A percentile compares a stretch with the other conserved stretches of the same genome.
phyloP scores from a whole-genome alignment of 306 rosid species.

The Notholithocarpus densiflorus region DNA sequence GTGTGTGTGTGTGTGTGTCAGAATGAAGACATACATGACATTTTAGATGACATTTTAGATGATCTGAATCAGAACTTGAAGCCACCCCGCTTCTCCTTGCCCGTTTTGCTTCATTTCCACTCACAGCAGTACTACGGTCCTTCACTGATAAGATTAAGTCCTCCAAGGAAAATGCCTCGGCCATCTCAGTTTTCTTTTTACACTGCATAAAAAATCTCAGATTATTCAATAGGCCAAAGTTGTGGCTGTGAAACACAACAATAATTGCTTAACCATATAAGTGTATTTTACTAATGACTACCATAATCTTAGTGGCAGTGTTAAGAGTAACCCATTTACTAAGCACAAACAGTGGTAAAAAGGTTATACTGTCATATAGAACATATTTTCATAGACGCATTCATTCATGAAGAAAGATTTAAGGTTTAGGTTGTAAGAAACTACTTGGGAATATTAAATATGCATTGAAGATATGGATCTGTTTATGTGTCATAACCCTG shows the following conservation, averaged over 20 bases:
- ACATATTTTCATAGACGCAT: not conserved
- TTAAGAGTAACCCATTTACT: not conserved
- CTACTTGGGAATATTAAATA: not conserved
- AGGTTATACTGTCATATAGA: not conserved
- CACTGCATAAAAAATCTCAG: constrained; percentile 50
- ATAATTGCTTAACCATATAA: constrained; percentile 3
- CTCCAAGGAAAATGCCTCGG: constrained; percentile 47
- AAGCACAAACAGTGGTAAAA: not conserved
- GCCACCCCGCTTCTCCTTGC: constrained; percentile 42
- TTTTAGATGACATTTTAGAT: constrained; percentile 38
- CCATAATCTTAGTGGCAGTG: not conserved
- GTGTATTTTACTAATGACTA: constrained; percentile 14
- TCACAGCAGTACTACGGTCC: constrained; percentile 26
- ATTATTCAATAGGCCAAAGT: constrained; percentile 15
- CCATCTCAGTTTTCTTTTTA: constrained; percentile 38
- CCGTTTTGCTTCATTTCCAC: constrained; percentile 42
- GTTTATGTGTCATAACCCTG: not conserved
- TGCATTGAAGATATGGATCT: not conserved
- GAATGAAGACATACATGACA: constrained; percentile 58
- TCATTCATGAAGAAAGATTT: not conserved
- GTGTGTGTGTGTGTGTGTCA: not conserved
- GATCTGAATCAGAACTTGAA: constrained; percentile 42
- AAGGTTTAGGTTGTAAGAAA: not conserved
- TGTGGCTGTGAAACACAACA: not conserved
- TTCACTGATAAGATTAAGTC: constrained; percentile 45